Conservation (phyloP, 2,329 filamentous ascomycete genomes). For the Truncatella angustata region DNA sequence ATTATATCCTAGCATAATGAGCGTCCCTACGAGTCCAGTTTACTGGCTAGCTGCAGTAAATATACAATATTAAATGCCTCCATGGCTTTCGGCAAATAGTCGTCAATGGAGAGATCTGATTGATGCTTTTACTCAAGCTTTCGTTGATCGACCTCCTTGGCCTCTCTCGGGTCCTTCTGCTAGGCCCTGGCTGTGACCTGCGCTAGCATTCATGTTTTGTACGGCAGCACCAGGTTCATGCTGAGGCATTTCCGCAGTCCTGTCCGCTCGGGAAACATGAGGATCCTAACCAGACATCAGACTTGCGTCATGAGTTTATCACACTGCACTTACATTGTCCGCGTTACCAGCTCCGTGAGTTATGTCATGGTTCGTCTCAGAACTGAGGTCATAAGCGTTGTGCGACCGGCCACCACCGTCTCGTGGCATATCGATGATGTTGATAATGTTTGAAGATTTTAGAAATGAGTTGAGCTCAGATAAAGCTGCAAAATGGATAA, state of each 20-base stretch:
- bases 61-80: background rate
- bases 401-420: conserved; percentile 46
- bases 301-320: background rate
- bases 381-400: conserved; percentile 34
- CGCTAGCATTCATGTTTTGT: conserved; percentile 38
- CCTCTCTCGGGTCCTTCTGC: conserved; percentile 38
- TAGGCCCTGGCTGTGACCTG: conserved; percentile 42
- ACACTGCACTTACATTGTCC: conserved; percentile 30
- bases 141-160: conserved; percentile 32
- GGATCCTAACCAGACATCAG: conserved; percentile 15
- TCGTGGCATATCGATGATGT: conserved; percentile 43
- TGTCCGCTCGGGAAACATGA: conserved; percentile 45
- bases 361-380: conserved; percentile 39
- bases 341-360: conserved; percentile 40
- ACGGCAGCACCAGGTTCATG: conserved; percentile 42
- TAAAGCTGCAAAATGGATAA: background rate
- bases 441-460: background rate
- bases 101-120: background rate
- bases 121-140: background rate
- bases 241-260: conserved; percentile 47
- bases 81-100: background rate
- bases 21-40: background rate
- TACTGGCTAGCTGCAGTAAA: background rate
- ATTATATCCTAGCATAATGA: background rate
- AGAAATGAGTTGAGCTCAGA: background rate